Conservation (phyloP, 2,329 filamentous ascomycete genomes). For the Beauveria pseudobassiana region DNA sequence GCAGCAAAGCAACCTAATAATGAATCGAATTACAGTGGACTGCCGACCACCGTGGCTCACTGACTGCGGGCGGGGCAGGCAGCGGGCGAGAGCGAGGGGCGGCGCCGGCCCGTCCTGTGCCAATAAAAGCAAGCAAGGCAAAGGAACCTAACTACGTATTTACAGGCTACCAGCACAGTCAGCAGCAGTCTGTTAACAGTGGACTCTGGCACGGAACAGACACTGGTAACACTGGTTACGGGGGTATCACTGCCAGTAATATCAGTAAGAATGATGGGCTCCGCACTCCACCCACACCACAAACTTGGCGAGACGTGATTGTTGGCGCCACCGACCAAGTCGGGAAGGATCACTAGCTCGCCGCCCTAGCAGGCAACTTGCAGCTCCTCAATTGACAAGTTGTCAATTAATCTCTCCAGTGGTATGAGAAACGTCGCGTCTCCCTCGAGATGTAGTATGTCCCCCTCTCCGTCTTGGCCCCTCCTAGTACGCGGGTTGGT, state of each 20-base stretch:
- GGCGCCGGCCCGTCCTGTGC: slow-evolving; percentile 8
- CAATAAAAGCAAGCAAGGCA: neutral
- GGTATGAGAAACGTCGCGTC: neutral
- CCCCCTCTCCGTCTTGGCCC: neutral
- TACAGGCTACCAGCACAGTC: neutral
- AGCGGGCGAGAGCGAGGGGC: slow-evolving; percentile 7
- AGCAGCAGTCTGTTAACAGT: neutral
- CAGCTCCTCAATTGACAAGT: neutral
- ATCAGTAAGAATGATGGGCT: neutral
- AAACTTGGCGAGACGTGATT: slow-evolving; percentile 7
- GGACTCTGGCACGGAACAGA: neutral
- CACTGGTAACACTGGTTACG: neutral
- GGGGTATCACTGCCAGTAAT: neutral
- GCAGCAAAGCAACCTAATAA: neutral
- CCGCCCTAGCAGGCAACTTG: neutral
- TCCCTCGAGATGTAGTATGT: neutral
- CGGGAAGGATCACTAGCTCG: neutral
- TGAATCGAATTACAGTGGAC: neutral
- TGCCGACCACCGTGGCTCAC: neutral
- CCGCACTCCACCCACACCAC: slow-evolving; percentile 9
- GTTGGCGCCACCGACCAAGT: slow-evolving; percentile 4
- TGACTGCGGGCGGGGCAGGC: slow-evolving; percentile 5
- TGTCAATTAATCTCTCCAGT: neutral
- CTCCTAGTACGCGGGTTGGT: neutral
- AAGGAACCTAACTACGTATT: too few species aligned